Evolutionary conservation across 2,329 filamentous ascomycete genomes (phyloP).

Genomic region (Magnaporthales sp.): DNA sequence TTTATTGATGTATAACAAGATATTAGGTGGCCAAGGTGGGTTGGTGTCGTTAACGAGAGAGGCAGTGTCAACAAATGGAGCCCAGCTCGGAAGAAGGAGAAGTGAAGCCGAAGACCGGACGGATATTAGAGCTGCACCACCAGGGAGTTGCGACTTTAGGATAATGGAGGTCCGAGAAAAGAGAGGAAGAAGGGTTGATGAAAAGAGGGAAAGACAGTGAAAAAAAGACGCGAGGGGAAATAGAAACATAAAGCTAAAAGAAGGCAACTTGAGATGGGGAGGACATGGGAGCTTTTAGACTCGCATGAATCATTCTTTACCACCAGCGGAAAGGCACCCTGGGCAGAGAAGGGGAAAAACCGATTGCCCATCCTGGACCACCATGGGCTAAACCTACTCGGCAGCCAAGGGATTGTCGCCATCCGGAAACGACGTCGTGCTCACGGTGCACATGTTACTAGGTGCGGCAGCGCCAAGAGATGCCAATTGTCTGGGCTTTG

Average conservation of each 20-base stretch:
- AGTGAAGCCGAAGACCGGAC: neutral
- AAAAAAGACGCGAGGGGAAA: neutral
- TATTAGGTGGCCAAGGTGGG: neutral
- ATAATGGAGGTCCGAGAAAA: neutral
- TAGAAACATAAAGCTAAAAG: neutral
- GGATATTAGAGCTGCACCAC: slow-evolving; percentile 1
- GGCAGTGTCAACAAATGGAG: neutral
- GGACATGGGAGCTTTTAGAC: slow-evolving; percentile 1
- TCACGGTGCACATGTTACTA: neutral
- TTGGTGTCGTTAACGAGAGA: neutral
- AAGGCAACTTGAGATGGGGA: neutral
- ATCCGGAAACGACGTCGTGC: neutral
- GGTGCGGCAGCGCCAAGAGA: slow-evolving; percentile 1
- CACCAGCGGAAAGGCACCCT: neutral
- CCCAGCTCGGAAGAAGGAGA: neutral
- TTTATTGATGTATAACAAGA: neutral
- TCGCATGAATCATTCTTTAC: neutral
- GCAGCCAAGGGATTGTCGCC: neutral
- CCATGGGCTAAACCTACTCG: neutral
- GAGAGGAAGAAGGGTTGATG: neutral
- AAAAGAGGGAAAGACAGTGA: neutral
- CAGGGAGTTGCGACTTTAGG: neutral
- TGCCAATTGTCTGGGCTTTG: slow-evolving; percentile 1
- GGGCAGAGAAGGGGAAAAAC: neutral
- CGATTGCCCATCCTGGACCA: neutral